Conservation (phyloP, 2,329 filamentous ascomycete genomes). For the Cladosporium phlei region DNA sequence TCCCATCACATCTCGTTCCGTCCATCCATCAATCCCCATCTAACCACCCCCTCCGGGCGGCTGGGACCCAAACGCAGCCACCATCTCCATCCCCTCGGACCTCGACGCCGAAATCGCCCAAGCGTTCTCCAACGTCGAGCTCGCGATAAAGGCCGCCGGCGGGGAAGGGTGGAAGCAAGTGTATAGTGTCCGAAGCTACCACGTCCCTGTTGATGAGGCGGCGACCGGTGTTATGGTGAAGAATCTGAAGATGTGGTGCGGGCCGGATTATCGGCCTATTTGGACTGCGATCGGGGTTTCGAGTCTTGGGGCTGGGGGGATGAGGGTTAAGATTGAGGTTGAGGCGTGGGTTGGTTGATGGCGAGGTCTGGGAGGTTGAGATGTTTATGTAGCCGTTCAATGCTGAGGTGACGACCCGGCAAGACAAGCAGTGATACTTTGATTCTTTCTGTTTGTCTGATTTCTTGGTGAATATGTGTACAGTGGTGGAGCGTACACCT, state of each 20-base stretch:
- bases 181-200: constrained; percentile 30
- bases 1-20: too few species aligned
- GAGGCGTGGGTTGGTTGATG: too few species aligned
- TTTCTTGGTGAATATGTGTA: too few species aligned
- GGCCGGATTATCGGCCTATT: constrained; percentile 50
- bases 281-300: constrained; percentile 53
- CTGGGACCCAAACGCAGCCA: constrained; percentile 28
- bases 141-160: constrained; percentile 48
- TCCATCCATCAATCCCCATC: neutral
- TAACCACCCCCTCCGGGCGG: constrained; percentile 25
- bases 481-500: too few species aligned
- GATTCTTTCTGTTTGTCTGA: too few species aligned
- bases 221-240: constrained; percentile 38
- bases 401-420: too few species aligned
- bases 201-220: constrained; percentile 17
- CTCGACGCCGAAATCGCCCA: constrained; percentile 33
- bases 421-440: too few species aligned
- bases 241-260: constrained; percentile 45
- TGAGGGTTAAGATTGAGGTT: constrained; percentile 58
- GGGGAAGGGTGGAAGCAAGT: constrained; percentile 56
- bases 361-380: too few species aligned
- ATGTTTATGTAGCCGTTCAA: too few species aligned
- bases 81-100: constrained; percentile 17
- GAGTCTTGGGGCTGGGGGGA: constrained; percentile 44
- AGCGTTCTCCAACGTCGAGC: constrained; percentile 56